These are phyloP conservation scores for Xerocomus spinulosus DNA, from an alignment of 768 basidiomycete genomes.

Conservation along the genomic window DNA sequence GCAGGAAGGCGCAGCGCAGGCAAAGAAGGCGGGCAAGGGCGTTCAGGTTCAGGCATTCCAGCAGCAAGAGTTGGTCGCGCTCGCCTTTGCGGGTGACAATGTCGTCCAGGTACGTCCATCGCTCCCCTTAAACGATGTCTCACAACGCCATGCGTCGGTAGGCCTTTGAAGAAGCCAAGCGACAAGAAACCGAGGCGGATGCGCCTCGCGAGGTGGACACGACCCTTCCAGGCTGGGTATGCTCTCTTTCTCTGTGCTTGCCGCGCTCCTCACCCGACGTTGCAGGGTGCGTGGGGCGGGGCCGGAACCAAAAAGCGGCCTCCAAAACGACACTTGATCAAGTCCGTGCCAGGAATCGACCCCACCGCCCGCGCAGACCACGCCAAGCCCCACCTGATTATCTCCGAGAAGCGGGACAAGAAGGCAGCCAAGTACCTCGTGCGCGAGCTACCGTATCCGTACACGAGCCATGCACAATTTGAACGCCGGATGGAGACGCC, in stretches of 20 bases:
- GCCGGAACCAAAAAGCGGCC: constrained; percentile 56
- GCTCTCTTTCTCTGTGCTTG: constrained; percentile 23
- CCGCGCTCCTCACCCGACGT: neutral
- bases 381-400: constrained; percentile 83
- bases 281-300: constrained; percentile 90
- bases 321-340: constrained; percentile 69
- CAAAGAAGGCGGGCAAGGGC: constrained; percentile 39
- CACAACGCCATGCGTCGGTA: constrained; percentile 25
- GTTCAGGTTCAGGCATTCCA: constrained; percentile 67
- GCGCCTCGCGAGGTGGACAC: constrained; percentile 86
- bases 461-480: constrained; percentile 89
- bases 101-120: constrained; percentile 69
- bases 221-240: constrained; percentile 92
- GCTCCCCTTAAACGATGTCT: too few species aligned
- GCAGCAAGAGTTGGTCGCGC: constrained; percentile 89
- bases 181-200: constrained; percentile 76
- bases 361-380: constrained; percentile 79
- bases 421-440: constrained; percentile 87
- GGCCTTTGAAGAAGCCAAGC: constrained; percentile 86
- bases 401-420: constrained; percentile 93
- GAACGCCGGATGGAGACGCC: constrained; percentile 80
- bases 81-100: constrained; percentile 96
- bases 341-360: constrained; percentile 77
- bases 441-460: constrained; percentile 91
- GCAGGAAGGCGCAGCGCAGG: constrained; percentile 51